Base-by-base conservation (phyloP, 1,284 basidiomycete genomes). In the Ceratobasidium theobromae region DNA sequence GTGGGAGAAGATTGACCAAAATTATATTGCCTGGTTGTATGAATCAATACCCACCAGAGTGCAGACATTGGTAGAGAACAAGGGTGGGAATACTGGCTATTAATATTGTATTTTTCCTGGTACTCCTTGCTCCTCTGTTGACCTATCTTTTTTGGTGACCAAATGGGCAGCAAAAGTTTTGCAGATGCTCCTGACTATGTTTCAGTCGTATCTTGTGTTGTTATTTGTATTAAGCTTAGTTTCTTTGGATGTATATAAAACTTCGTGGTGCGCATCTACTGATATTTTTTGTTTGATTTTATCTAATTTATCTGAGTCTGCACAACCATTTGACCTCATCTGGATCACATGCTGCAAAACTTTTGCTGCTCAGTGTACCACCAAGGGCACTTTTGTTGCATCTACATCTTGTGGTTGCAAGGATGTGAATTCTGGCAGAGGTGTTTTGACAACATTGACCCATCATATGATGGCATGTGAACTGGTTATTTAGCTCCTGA, bases 401-500 rank as follows among this genome's bases (percentile, higher is more conserved):
- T 98, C 95, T 3, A 93, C 96, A 0, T 98, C 95, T 6, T 89
- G 97, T 70, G 96, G 97, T 1, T 97, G 93, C 82, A 99, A 99
- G 78, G 97, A 96, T 0, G 85, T 99, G 71, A 99, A 99, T 74
- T 88, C 93, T 1, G 92, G 92, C 54, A 96, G 96, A 67, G 97
- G 96, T 51, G 95, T 98, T 4, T 91, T 88, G 0, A 98, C 96
- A 0, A 95, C 98, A 12, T 80, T 99, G 65, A 93, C 89, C 1
- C 84, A 91, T 73, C 96, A 99, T 73, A 95, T 84, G 25, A 99
- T 99, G 97, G 99, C 97, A 1, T 92, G 97, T 69, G 97, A 97
- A 4, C 97, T 97, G 11, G 96, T 94, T 0, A 90, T 99, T 70
- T 94, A 98, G 73, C 99, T 99, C 84, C 95, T 95, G 1, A 84